Evolutionary conservation across 768 basidiomycete species (phyloP).

Genomic region (Crepidotus variabilis): DNA sequence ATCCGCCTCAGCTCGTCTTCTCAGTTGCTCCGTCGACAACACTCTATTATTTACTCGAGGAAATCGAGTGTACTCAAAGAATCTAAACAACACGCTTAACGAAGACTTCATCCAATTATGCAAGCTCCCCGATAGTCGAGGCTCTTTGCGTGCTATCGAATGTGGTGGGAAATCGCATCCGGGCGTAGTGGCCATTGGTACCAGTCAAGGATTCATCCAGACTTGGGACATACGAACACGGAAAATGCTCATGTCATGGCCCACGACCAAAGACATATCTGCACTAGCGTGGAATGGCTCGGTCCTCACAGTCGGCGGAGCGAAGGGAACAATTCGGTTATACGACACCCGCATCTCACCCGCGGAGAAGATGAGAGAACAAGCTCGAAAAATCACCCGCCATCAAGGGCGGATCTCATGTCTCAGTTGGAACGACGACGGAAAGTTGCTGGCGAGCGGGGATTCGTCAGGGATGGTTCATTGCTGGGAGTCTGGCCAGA

Average conservation of each 20-base stretch:
- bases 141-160: constrained; percentile 39
- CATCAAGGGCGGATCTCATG: constrained; percentile 67
- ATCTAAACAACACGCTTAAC: constrained; percentile 27
- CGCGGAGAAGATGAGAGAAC: constrained; percentile 49
- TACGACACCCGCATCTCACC: constrained; percentile 62
- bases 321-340: constrained; percentile 70
- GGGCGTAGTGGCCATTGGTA: constrained; percentile 55
- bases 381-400: constrained; percentile 59
- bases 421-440: constrained; percentile 65
- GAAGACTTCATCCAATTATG: constrained; percentile 49
- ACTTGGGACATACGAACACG: constrained; percentile 67
- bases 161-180: constrained; percentile 31
- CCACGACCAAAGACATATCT: constrained; percentile 53
- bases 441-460: constrained; percentile 68
- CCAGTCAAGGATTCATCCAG: constrained; percentile 61
- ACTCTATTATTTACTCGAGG: constrained; percentile 48
- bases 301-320: constrained; percentile 62
- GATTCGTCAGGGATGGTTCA: constrained; percentile 74
- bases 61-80: constrained; percentile 53
- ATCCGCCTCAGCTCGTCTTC: constrained; percentile 19
- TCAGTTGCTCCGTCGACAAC: constrained; percentile 42
- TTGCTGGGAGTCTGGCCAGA: constrained; percentile 68
- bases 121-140: constrained; percentile 43
- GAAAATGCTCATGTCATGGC: constrained; percentile 48
- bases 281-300: constrained; percentile 65